Conservation (phyloP, 352 stramenopile genomes). For the Stramenopiles sp. region DNA sequence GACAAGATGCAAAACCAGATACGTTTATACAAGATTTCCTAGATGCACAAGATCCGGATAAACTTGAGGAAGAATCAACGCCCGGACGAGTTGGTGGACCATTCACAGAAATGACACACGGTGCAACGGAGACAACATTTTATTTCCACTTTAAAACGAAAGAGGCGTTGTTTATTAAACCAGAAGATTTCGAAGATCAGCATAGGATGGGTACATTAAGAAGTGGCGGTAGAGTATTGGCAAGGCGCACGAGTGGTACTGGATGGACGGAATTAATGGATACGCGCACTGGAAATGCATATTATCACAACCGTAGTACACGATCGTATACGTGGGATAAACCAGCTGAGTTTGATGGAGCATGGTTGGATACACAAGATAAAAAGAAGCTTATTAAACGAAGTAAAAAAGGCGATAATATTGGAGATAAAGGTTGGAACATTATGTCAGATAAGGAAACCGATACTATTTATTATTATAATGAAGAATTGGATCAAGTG, state of each 20-base stretch:
- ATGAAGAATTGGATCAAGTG: conserved; percentile 56
- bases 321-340: background rate
- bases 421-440: conserved; percentile 47
- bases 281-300: background rate
- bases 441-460: conserved; percentile 48
- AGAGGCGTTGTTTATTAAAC: background rate
- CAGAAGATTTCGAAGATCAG: conserved; percentile 2
- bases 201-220: background rate
- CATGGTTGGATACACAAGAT: conserved; percentile 33
- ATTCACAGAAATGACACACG: background rate
- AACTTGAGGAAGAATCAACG: background rate
- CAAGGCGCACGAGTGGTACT: background rate
- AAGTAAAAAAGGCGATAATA: conserved; percentile 22
- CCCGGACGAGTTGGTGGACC: background rate
- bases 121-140: background rate
- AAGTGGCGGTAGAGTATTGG: background rate
- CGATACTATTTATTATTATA: conserved; percentile 67
- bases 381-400: conserved; percentile 22
- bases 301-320: background rate
- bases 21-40: background rate
- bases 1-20: conserved; percentile 12
- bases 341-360: conserved; percentile 16
- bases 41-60: background rate
- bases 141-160: background rate
- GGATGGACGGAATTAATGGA: background rate